Conservation (phyloP, 2,329 filamentous ascomycete species). For the Fusarium lyarnte region DNA sequence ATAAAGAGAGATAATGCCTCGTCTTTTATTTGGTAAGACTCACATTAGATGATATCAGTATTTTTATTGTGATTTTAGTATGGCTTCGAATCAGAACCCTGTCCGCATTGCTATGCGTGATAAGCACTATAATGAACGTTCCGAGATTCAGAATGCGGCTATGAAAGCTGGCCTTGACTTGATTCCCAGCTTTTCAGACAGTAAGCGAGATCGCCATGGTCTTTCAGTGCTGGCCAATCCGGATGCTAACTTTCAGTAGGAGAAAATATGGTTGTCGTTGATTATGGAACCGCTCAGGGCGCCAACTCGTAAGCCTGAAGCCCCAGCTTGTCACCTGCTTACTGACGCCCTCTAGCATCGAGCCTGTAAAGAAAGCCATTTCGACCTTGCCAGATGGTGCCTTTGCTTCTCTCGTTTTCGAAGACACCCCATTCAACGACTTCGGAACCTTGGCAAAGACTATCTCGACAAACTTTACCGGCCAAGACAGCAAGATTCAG, state of each 20-base stretch:
- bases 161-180: neutral
- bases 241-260: neutral
- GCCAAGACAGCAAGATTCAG: neutral
- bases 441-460: conserved; percentile 16
- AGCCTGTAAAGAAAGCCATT: neutral
- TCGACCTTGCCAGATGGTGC: neutral
- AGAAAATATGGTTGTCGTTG: neutral
- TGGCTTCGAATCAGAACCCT: neutral
- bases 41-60: accelerated
- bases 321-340: accelerated
- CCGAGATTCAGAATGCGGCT: neutral
- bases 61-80: neutral
- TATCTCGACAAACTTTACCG: neutral
- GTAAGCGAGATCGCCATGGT: accelerated
- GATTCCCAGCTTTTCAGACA: neutral
- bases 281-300: conserved; percentile 5
- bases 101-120: conserved; percentile 14
- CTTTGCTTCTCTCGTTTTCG: neutral
- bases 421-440: conserved; percentile 8
- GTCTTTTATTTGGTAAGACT: accelerated
- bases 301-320: neutral
- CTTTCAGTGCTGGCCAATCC: accelerated
- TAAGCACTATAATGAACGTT: conserved; percentile 11
- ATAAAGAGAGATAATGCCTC: neutral
- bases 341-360: neutral